Evolutionary conservation across 169 alveolate genomes (phyloP).

Genomic region (Cystoisospora suis): DNA sequence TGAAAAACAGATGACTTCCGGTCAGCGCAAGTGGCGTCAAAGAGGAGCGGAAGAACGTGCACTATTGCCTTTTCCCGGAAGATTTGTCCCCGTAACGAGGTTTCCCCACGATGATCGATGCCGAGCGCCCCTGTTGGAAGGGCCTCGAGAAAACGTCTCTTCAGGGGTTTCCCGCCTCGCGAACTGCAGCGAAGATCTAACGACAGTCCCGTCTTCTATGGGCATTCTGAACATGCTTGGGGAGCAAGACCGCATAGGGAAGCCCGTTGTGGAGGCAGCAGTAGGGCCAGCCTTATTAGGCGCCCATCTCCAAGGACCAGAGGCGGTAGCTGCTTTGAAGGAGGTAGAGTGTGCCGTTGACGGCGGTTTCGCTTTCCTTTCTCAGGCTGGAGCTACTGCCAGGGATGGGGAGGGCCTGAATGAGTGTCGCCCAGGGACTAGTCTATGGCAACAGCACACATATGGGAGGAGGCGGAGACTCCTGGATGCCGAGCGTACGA

Average conservation of each 20-base stretch:
- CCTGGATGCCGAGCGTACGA: not conserved
- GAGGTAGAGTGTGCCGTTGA: constrained; percentile 2
- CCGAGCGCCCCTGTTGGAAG: not conserved
- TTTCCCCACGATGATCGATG: not conserved
- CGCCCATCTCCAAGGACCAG: not conserved
- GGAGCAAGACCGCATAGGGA: not conserved
- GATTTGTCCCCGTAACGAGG: not conserved
- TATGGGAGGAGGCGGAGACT: not conserved
- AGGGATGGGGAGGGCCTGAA: not conserved
- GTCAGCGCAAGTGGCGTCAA: too few species aligned
- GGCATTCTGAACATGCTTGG: constrained; percentile 5
- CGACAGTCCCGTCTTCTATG: not conserved
- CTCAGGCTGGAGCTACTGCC: not conserved
- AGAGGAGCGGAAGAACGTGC: not conserved
- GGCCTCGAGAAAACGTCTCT: not conserved
- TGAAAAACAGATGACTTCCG: too few species aligned
- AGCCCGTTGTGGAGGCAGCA: constrained; percentile 13
- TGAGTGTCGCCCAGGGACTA: too few species aligned
- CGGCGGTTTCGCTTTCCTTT: not conserved
- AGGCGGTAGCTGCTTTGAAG: constrained; percentile 8
- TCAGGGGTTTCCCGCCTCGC: constrained; percentile 16
- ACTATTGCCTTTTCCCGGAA: not conserved
- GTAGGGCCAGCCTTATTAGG: not conserved
- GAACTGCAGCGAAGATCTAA: not conserved
- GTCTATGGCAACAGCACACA: constrained; percentile 8